Base-by-base conservation (phyloP, 345 rosid genomes). In the Citrus reticulata region DNA sequence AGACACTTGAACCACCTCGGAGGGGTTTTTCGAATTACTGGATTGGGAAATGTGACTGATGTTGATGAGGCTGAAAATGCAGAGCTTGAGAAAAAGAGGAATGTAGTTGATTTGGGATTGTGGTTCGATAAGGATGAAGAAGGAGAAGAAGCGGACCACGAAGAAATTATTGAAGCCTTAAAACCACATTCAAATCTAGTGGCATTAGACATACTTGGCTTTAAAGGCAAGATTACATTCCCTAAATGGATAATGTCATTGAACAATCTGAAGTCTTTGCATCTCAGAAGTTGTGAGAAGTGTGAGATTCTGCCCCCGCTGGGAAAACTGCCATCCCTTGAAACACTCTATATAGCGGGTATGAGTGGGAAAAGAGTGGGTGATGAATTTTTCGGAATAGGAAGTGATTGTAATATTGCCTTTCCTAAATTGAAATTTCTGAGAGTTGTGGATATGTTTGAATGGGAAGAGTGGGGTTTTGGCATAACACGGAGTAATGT, bases 271-370 rank as follows among this genome's bases (percentile, higher is more conserved):
- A 68, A 1, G 30, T 0, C 0, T 5, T 68, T 68, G 24, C 4
- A 0, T 0, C 7, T 68, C 6, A 0, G 0, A 1, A 2, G 0
- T 1, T 37, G 71, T 16, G 0, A 0, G 0, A 68, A 68, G 9
- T n/a, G 9, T 8, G 29, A 68, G 55, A 24, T 9, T n/a, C 4
- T 68, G 72, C 72, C 72, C n/a, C 54, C 72, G 2, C 8, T 39
- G 27, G 32, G 72, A 68, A 39, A 68, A n/a, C 40, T 68, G 72
- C 32, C 54, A 39, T 68, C 30, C 9, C 54, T 68, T 22, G 72
- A 68, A 5, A 34, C 6, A 4, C 37, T 34, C 37, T 4, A 34
- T 4, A 34, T 34, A 34, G 6, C 6, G 37, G 6, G 6, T 34
- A 34, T 34, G 37, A 34, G 6, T 34, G 37, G 5, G 6, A 34